Conservation (phyloP, 192 early-diverging fungal species). For the Pilaira anomala region DNA sequence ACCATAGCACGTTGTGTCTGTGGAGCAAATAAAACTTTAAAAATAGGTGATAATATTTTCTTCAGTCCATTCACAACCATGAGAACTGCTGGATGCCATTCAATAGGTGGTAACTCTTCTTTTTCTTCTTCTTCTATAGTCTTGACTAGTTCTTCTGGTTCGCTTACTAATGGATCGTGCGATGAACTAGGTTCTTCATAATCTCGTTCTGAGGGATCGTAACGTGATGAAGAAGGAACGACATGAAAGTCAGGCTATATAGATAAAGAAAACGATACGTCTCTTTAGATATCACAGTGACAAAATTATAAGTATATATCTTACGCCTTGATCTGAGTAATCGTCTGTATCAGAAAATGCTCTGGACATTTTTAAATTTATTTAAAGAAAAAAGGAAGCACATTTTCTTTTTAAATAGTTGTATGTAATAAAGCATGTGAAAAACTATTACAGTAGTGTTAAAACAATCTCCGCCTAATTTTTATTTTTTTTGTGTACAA, state of each 20-base stretch:
- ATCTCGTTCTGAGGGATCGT: conserved; percentile 3
- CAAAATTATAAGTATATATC: not conserved
- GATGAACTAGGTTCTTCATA: conserved; percentile 8
- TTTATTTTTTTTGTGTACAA: no score
- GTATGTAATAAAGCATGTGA: no score
- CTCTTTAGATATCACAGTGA: no score
- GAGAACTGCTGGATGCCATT: conserved; percentile 21
- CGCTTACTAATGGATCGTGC: not conserved
- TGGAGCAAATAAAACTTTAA: conserved; percentile 25
- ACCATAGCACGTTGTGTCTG: conserved; percentile 26
- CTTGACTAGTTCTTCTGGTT: not conserved
- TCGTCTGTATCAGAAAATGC: conserved; percentile 17
- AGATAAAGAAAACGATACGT: conserved; percentile 4
- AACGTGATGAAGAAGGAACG: conserved; percentile 10
- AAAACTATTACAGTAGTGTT: no score
- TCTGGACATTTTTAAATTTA: conserved; percentile 1
- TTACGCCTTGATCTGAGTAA: conserved; percentile 8
- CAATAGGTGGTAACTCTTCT: conserved; percentile 13
- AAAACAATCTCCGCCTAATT: no score
- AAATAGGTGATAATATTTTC: conserved; percentile 14
- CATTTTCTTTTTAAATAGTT: no score
- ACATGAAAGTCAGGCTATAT: conserved; percentile 18
- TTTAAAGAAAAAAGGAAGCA: not conserved
- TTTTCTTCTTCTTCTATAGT: not conserved
- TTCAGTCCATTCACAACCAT: conserved; percentile 1